Evolutionary conservation across 2,329 filamentous ascomycete species (phyloP), one percentile per base, ranked within the genome.

Genomic region (Xylogone sp.): DNA sequence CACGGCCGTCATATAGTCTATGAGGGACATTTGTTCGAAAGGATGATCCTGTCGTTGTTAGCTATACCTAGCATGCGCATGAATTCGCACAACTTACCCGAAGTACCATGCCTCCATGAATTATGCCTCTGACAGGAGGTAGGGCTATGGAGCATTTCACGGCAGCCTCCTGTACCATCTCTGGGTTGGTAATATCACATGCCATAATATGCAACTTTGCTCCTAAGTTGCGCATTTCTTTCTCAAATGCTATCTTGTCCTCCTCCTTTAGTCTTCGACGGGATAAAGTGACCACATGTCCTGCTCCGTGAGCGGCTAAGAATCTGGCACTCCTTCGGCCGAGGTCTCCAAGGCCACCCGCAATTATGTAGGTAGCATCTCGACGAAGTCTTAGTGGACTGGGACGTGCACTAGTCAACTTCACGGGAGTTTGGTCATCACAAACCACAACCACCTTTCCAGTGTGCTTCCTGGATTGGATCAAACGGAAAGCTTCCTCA

Each of bases 91-190:
- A 22, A 22, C 51, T 50, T 53, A 58, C 59, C 21, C 54, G 34
- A 16, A 62, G 53, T 48, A 65, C 57, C 62, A 65, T 65, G 19
- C 60, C 62, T 16, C 46, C 57, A 19, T 63, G 59, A 29, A 65
- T 59, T 2, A 63, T 44, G 21, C 61, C 62, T 4, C 53, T 57
- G 29, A 63, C 53, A 1, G 55, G 53, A 34, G 58, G 58, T 7
- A 62, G 27, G 21, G 24, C 45, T 21, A 16, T 45, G 21, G 29
- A 24, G 22, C 42, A 44, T 13, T 44, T 19, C 8, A 19, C 19
- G 19, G 29, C 13, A 19, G 34, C 18, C 3, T 47, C 45, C 21
- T 31, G 8, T 19, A 39, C 29, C 22, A 29, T 50, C 21, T 27
- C 20, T 24, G 29, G 18, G 34, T 54, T 45, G 13, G 56, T 27